Conservation (phyloP, 495 filamentous ascomycete species). For the Trichocladium uniseriatum region DNA sequence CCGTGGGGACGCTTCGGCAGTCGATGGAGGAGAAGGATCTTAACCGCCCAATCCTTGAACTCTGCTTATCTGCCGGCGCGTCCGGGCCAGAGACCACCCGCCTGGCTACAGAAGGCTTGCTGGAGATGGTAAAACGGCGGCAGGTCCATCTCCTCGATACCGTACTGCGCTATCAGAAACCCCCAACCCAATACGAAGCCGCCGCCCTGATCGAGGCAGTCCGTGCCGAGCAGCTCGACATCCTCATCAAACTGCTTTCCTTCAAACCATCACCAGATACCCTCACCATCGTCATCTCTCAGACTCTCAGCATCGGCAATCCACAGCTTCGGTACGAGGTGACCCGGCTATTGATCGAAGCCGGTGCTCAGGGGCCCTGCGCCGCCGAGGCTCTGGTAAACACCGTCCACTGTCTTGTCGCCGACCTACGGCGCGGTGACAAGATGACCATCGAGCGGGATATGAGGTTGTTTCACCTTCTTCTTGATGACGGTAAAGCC, state of each 20-base stretch:
- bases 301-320: constrained; percentile 16
- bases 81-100: constrained; percentile 18
- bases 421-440: not conserved
- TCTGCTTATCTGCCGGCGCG: constrained; percentile 20
- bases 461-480: constrained; percentile 23
- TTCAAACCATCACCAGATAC: constrained; percentile 13
- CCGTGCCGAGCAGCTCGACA: constrained; percentile 14
- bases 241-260: constrained; percentile 18
- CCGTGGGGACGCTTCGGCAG: constrained; percentile 12
- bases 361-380: constrained; percentile 19
- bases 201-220: constrained; percentile 22
- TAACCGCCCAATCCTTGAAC: constrained; percentile 16
- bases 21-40: constrained; percentile 6
- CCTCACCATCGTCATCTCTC: constrained; percentile 17
- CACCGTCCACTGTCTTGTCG: constrained; percentile 12
- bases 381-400: constrained; percentile 19
- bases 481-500: constrained; percentile 34
- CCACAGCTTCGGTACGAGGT: constrained; percentile 11
- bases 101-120: constrained; percentile 17
- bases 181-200: constrained; percentile 14
- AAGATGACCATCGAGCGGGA: constrained; percentile 15
- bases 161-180: constrained; percentile 11
- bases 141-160: constrained; percentile 14
- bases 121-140: constrained; percentile 14
- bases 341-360: constrained; percentile 12